These are phyloP conservation scores for Xylariaceae sp. DNA, from an alignment of 2,329 filamentous ascomycete species.

Conservation along the genomic window DNA sequence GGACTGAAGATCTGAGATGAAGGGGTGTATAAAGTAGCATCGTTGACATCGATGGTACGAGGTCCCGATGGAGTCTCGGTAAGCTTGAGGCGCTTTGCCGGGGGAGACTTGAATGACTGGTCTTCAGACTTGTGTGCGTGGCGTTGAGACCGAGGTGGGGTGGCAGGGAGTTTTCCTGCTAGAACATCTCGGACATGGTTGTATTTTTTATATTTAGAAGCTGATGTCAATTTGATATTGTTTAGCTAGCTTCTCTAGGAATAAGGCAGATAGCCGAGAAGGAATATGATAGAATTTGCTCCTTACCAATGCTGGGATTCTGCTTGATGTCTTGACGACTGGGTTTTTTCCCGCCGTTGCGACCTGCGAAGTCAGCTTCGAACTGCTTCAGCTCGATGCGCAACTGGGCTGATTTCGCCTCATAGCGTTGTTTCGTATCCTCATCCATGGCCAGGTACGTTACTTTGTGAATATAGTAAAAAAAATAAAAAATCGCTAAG, in stretches of 20 bases:
- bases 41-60: conserved; percentile 26
- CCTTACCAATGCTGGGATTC: conserved; percentile 62
- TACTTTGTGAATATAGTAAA: conserved; percentile 5
- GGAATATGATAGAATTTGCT: neutral
- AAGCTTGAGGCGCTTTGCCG: conserved; percentile 43
- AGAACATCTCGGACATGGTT: conserved; percentile 58
- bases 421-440: conserved; percentile 39
- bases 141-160: conserved; percentile 31
- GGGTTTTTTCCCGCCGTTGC: conserved; percentile 63
- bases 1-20: conserved; percentile 58
- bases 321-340: conserved; percentile 70
- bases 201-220: conserved; percentile 72
- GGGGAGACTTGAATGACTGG: conserved; percentile 40
- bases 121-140: conserved; percentile 40
- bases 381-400: conserved; percentile 67
- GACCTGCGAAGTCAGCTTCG: conserved; percentile 61
- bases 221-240: conserved; percentile 34
- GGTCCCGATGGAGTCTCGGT: conserved; percentile 43
- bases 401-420: conserved; percentile 48
- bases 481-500: neutral
- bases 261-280: conserved; percentile 12
- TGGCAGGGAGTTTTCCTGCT: conserved; percentile 44
- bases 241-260: neutral
- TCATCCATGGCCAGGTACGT: conserved; percentile 41
- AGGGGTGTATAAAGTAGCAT: conserved; percentile 47